Evolutionary conservation across 805 yeast species (phyloP).

Genomic region (Candida michaelii): DNA sequence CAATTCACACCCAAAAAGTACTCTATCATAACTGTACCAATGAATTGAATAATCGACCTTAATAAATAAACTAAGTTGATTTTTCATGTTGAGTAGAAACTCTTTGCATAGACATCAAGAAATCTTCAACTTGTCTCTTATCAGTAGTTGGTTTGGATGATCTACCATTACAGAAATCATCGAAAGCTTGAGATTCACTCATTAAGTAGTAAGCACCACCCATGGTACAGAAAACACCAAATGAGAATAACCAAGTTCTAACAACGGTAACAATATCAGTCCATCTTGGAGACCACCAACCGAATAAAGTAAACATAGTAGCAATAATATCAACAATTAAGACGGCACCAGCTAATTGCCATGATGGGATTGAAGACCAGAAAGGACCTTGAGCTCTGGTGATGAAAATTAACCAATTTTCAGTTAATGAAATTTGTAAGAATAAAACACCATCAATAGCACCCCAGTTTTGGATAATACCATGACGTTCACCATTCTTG

Average conservation of each 20-base stretch:
- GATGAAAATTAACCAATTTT: slow-evolving; percentile 95
- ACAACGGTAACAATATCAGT: slow-evolving; percentile 93
- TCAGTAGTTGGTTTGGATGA: slow-evolving; percentile 54
- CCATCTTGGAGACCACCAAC: slow-evolving; percentile 98
- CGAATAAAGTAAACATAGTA: slow-evolving; percentile 88
- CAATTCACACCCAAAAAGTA: slow-evolving; percentile 6
- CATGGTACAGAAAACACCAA: slow-evolving; percentile 94
- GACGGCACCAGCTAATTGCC: slow-evolving; percentile 96
- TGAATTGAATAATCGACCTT: slow-evolving; percentile 1
- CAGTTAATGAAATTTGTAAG: slow-evolving; percentile 92
- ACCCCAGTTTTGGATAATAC: slow-evolving; percentile 96
- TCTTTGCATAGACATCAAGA: slow-evolving; percentile 84
- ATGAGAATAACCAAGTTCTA: slow-evolving; percentile 92
- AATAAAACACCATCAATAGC: slow-evolving; percentile 88
- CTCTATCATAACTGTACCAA: slow-evolving; percentile 9
- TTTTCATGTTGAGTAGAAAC: slow-evolving; percentile 88
- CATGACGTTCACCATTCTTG: slow-evolving; percentile 56
- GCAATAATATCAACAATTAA: slow-evolving; percentile 86
- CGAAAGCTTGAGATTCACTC: slow-evolving; percentile 79
- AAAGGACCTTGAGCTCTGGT: slow-evolving; percentile 98
- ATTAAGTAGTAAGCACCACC: slow-evolving; percentile 96
- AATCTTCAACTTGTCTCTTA: slow-evolving; percentile 75
- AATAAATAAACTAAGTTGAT: slow-evolving; percentile 49
- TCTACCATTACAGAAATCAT: slow-evolving; percentile 82
- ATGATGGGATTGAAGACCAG: slow-evolving; percentile 95